These are phyloP conservation scores for Penicillium sp. DNA, from an alignment of 2,329 filamentous ascomycete species.

Conservation along the genomic window DNA sequence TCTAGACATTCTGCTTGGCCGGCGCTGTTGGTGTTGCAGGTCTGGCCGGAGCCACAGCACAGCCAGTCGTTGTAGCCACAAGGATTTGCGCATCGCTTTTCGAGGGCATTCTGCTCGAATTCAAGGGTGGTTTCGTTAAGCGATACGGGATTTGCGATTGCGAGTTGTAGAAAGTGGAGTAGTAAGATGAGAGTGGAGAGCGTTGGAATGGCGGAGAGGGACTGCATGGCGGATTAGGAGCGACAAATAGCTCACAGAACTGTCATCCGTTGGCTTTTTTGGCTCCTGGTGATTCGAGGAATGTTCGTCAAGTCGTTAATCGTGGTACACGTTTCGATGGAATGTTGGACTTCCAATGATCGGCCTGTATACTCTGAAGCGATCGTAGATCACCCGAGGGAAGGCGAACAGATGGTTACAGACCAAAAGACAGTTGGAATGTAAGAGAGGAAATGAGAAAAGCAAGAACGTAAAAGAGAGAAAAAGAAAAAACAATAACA, in stretches of 20 bases:
- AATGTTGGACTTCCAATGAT: constrained; percentile 1
- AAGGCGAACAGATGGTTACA: constrained; percentile 3
- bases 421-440: constrained; percentile 14
- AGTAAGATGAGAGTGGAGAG: constrained; percentile 29
- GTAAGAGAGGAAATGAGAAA: constrained; percentile 3
- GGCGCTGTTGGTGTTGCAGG: constrained; percentile 48
- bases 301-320: constrained; percentile 5
- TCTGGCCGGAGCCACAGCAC: constrained; percentile 45
- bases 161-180: constrained; percentile 16
- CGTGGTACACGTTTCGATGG: constrained; percentile 1
- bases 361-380: constrained; percentile 8
- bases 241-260: not conserved
- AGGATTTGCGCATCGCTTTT: constrained; percentile 44
- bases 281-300: constrained; percentile 1
- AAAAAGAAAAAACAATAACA: constrained; percentile 9
- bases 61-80: constrained; percentile 51
- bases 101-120: constrained; percentile 18
- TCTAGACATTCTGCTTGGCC: constrained; percentile 47
- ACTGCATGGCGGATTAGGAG: constrained; percentile 28
- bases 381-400: constrained; percentile 10
- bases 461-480: constrained; percentile 9
- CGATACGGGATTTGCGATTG: constrained; percentile 31
- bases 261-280: not conserved
- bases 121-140: constrained; percentile 13
- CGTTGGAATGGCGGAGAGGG: constrained; percentile 21